These are phyloP conservation scores for Luzula sylvatica DNA, from an alignment of 176 grass and related monocot species.

Conservation along the genomic window DNA sequence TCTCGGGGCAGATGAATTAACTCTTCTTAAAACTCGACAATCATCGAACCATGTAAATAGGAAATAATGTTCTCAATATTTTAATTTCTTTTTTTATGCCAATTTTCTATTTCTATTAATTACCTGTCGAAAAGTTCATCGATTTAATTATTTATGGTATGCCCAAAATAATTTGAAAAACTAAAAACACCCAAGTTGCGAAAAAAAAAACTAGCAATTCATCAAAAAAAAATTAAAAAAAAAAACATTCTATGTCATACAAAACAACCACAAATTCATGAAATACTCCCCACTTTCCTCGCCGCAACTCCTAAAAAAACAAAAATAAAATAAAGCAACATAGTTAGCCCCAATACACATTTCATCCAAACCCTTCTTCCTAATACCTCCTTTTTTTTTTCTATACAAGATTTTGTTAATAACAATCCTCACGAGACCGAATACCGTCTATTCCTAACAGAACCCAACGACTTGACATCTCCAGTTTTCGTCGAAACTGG, in stretches of 20 bases:
- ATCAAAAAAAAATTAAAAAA: constrained; percentile 1
- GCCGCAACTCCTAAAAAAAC: constrained; percentile 11
- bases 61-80: too few relatives aligned
- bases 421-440: constrained; percentile 43
- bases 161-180: too few relatives aligned
- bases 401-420: constrained; percentile 36
- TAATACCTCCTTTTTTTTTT: constrained; percentile 20
- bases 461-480: constrained; percentile 48
- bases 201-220: neutral
- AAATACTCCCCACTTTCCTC: neutral
- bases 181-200: neutral
- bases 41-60: too few relatives aligned
- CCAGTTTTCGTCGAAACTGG: constrained; percentile 43
- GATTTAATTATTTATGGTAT: too few relatives aligned
- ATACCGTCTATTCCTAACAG: constrained; percentile 61
- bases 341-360: constrained; percentile 19
- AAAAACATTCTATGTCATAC: constrained; percentile 17
- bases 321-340: constrained; percentile 9
- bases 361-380: neutral
- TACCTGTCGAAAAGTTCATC: too few relatives aligned
- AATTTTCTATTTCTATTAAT: neutral
- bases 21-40: too few relatives aligned
- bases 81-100: neutral
- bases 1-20: too few relatives aligned
- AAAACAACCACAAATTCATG: constrained; percentile 7